Percentiles rank a stretch among this genome's conserved stretches.
These are phyloP conservation scores for Collybiopsis confluens DNA, from an alignment of 768 basidiomycete species.

Conservation along the genomic window DNA sequence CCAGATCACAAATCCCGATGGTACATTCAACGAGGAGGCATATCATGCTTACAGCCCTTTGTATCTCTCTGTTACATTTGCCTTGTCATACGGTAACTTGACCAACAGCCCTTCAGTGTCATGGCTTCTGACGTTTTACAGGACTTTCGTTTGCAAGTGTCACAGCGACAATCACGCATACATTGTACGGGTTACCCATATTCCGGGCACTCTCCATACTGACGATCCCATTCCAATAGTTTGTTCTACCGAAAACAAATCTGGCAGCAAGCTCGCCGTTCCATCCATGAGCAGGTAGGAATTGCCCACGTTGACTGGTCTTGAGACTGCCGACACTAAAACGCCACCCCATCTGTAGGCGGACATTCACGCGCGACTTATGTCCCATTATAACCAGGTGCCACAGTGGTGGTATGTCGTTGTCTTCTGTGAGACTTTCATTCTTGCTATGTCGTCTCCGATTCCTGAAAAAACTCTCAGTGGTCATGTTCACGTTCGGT, in stretches of 20 bases:
- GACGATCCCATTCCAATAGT: constrained; percentile 15
- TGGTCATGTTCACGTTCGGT: constrained; percentile 64
- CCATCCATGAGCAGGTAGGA: constrained; percentile 58
- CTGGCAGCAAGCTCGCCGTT: constrained; percentile 62
- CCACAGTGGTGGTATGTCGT: constrained; percentile 83
- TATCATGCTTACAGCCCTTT: constrained; percentile 60
- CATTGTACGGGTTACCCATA: constrained; percentile 23
- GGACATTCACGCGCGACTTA: constrained; percentile 81
- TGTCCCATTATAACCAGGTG: constrained; percentile 72
- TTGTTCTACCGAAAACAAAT: constrained; percentile 80
- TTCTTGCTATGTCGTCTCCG: constrained; percentile 16
- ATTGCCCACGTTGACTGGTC: too few relatives aligned
- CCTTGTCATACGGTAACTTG: constrained; percentile 75
- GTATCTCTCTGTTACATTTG: constrained; percentile 67
- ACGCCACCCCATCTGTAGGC: constrained; percentile 30
- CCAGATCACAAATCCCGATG: constrained; percentile 47
- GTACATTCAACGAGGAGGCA: constrained; percentile 49
- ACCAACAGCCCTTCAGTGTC: constrained; percentile 77
- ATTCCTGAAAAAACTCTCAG: constrained; percentile 18
- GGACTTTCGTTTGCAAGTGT: constrained; percentile 77
- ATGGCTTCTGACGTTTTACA: constrained; percentile 49
- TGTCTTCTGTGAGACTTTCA: constrained; percentile 49
- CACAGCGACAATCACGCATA: constrained; percentile 70
- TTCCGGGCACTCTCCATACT: background rate
- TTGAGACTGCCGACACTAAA: too few relatives aligned